Percentiles rank a stretch among this genome's conserved stretches.
Conservation (phyloP, 2,329 filamentous ascomycete species). For the Stachybotrys echinatus region DNA sequence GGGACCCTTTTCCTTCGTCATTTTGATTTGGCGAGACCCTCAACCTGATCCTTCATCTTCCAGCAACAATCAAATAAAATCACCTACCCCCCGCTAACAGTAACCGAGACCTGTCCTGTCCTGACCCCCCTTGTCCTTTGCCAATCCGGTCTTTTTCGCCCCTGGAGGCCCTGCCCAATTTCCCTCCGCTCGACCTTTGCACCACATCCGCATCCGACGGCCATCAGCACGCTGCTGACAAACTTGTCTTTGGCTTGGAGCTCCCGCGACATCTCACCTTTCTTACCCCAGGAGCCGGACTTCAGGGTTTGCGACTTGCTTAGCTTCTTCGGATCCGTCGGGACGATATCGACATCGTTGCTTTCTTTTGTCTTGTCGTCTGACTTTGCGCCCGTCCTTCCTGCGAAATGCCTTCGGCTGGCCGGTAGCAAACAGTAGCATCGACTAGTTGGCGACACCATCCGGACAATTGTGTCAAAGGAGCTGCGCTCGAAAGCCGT, state of each 20-base stretch:
- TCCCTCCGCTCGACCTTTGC: not conserved
- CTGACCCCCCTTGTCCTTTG: not conserved
- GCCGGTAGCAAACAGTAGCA: slow-evolving; percentile 10
- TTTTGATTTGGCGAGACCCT: not conserved
- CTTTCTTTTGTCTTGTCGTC: slow-evolving; percentile 5
- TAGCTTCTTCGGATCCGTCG: not conserved
- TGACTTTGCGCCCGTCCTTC: not conserved
- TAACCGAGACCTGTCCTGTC: not conserved
- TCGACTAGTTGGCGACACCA: not conserved
- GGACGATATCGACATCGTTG: not conserved
- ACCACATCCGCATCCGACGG: not conserved
- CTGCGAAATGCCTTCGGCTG: slow-evolving; percentile 13
- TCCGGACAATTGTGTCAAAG: not conserved
- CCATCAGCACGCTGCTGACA: not conserved
- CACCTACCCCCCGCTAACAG: not conserved
- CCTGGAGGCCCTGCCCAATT: too few relatives aligned
- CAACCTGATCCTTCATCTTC: not conserved
- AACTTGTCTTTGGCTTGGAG: not conserved
- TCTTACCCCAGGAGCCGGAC: slow-evolving; percentile 12
- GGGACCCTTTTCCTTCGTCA: not conserved
- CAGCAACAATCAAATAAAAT: not conserved
- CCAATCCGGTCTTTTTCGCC: not conserved
- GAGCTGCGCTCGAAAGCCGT: not conserved
- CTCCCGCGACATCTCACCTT: not conserved
- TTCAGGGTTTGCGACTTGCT: slow-evolving; percentile 8